phyloP scores from a whole-genome alignment of 345 rosid genomes.

The Stellera chamaejasme region DNA sequence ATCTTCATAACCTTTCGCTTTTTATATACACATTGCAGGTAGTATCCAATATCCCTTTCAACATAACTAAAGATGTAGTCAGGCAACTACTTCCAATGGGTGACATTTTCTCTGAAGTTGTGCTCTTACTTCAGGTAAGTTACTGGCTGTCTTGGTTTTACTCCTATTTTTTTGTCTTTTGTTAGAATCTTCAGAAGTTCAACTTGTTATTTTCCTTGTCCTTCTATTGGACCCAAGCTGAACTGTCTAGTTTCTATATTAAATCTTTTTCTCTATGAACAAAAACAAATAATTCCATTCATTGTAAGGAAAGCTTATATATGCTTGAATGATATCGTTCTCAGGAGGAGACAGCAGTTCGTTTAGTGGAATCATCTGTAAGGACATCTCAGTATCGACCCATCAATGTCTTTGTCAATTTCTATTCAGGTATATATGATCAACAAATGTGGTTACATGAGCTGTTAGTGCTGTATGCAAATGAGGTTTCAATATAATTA shows the following conservation, averaged over 20 bases:
- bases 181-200: neutral
- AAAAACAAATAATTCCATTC: too few species aligned
- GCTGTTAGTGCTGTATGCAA: too few species aligned
- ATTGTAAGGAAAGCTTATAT: neutral
- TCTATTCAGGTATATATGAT: conserved; percentile 56
- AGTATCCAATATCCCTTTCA: conserved; percentile 81
- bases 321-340: conserved; percentile 8
- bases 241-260: too few species aligned
- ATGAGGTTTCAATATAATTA: too few species aligned
- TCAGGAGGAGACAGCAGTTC: conserved; percentile 78
- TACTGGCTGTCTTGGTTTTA: neutral
- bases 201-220: too few species aligned
- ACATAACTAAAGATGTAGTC: conserved; percentile 78
- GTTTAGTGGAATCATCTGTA: conserved; percentile 53
- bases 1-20: neutral
- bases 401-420: conserved; percentile 65
- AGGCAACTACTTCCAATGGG: conserved; percentile 92
- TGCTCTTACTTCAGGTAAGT: conserved; percentile 79
- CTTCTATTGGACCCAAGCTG: too few species aligned
- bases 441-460: neutral
- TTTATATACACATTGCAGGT: conserved; percentile 38
- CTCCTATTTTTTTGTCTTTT: neutral
- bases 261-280: too few species aligned
- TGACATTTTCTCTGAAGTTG: conserved; percentile 79
- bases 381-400: conserved; percentile 70